Percentiles rank a stretch among this genome's conserved stretches.
Conservation (phyloP, 192 early-diverging fungal genomes). For the Mortierella alpina region DNA sequence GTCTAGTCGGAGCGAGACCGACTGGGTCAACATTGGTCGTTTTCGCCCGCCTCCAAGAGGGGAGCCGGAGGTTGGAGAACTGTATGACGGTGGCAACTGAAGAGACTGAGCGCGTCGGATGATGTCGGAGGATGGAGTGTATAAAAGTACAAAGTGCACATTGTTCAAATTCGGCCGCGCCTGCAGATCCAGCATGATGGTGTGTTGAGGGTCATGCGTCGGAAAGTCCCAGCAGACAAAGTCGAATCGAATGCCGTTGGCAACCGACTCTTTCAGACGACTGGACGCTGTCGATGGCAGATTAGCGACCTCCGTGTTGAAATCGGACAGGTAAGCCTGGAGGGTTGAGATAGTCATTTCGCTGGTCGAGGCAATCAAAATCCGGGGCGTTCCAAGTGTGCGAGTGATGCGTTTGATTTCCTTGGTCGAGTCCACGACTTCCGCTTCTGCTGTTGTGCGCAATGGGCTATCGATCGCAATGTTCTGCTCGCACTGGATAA, state of each 20-base stretch:
- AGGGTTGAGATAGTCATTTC: constrained; percentile 37
- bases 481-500: constrained; percentile 43
- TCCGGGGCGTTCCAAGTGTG: constrained; percentile 39
- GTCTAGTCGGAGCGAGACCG: constrained; percentile 25
- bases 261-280: constrained; percentile 48
- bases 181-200: constrained; percentile 39
- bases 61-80: not conserved
- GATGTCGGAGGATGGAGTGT: constrained; percentile 26
- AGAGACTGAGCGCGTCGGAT: constrained; percentile 42
- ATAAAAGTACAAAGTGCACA: constrained; percentile 46
- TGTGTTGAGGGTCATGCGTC: constrained; percentile 33
- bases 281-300: constrained; percentile 32
- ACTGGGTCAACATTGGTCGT: constrained; percentile 29
- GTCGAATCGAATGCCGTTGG: constrained; percentile 46
- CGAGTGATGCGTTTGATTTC: constrained; percentile 53
- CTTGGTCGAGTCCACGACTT: constrained; percentile 36
- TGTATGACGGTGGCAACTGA: constrained; percentile 22
- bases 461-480: constrained; percentile 4
- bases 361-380: constrained; percentile 49
- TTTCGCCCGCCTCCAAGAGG: constrained; percentile 13
- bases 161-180: constrained; percentile 30
- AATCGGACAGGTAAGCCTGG: constrained; percentile 31
- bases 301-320: constrained; percentile 47
- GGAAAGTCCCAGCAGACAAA: constrained; percentile 57
- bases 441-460: constrained; percentile 5